A percentile compares a stretch with the other conserved stretches of the same genome.
Conservation (phyloP, 371 early-diverging fungal genomes). For the Syncephalastrum sp. region DNA sequence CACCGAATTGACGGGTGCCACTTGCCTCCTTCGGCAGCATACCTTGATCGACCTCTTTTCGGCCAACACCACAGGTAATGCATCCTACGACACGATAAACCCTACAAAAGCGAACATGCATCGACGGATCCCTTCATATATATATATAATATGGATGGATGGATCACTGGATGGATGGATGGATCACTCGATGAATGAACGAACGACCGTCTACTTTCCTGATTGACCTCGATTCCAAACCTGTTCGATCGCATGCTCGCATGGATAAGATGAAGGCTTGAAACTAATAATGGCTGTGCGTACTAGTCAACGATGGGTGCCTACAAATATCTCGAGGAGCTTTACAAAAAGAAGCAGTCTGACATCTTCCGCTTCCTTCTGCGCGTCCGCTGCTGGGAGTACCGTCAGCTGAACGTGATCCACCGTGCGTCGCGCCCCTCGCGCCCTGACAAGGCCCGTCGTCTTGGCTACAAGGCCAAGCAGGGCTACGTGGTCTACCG, state of each 20-base stretch:
- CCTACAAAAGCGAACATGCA: no score
- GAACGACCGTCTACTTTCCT: neutral
- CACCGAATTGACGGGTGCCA: no score
- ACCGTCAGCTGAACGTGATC: slow-evolving; percentile 95
- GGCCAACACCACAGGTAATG: no score
- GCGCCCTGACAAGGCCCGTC: slow-evolving; percentile 99
- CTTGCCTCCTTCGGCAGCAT: no score
- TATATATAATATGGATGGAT: slow-evolving; percentile 5
- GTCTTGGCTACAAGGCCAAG: slow-evolving; percentile 99
- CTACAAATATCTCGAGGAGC: slow-evolving; percentile 96
- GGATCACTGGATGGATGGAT: slow-evolving; percentile 11
- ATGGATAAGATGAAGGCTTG: no score
- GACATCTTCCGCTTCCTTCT: slow-evolving; percentile 98
- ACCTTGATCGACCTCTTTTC: no score
- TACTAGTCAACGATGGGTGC: slow-evolving; percentile 28
- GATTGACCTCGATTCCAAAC: neutral
- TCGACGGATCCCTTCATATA: no score
- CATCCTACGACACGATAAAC: no score
- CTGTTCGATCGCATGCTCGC: no score
- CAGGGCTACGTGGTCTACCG: slow-evolving; percentile 98
- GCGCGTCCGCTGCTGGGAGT: slow-evolving; percentile 98
- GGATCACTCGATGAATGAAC: slow-evolving; percentile 10
- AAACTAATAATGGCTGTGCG: neutral
- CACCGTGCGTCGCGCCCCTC: slow-evolving; percentile 98
- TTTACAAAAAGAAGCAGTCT: slow-evolving; percentile 98